A percentile compares a stretch with the other conserved stretches of the same genome.
phyloP scores from a whole-genome alignment of 2,329 filamentous ascomycete genomes.

The Diplodia scrobiculata region DNA sequence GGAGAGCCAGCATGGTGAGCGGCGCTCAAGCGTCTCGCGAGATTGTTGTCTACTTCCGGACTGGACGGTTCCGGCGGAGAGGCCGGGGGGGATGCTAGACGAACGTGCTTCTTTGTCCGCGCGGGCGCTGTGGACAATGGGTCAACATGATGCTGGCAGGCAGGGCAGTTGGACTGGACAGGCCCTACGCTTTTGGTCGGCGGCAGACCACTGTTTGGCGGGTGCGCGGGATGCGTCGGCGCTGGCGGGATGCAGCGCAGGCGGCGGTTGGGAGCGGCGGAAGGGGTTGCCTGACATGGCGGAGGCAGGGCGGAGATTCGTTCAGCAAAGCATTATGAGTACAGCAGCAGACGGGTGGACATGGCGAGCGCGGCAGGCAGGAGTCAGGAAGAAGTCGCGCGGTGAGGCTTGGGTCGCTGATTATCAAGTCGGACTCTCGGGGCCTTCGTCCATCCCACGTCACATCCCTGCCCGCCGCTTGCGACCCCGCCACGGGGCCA shows the following conservation, averaged over 20 bases:
- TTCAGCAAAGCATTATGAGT: constrained; percentile 22
- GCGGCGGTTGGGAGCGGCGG: constrained; percentile 38
- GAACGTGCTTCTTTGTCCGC: constrained; percentile 44
- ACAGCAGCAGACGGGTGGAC: constrained; percentile 12
- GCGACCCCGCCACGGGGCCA: constrained; percentile 19
- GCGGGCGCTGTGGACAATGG: constrained; percentile 8
- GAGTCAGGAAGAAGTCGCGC: neutral
- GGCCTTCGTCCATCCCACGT: constrained; percentile 26
- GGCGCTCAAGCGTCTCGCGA: constrained; percentile 32
- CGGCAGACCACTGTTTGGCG: neutral
- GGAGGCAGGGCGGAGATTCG: constrained; percentile 3
- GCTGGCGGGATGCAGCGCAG: constrained; percentile 14
- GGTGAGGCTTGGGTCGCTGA: constrained; percentile 5
- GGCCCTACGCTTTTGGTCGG: constrained; percentile 3
- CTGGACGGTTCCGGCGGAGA: constrained; percentile 42
- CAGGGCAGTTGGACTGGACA: neutral
- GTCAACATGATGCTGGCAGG: constrained; percentile 1
- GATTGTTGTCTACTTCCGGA: constrained; percentile 34
- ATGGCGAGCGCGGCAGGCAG: constrained; percentile 8
- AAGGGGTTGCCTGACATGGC: constrained; percentile 48
- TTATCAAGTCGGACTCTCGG: constrained; percentile 27
- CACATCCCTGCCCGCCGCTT: constrained; percentile 27
- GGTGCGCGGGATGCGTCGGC: constrained; percentile 13
- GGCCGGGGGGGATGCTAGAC: constrained; percentile 51
- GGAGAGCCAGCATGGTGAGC: constrained; percentile 33